phyloP scores from a whole-genome alignment of 306 rosid species.

The Medicago truncatula region DNA sequence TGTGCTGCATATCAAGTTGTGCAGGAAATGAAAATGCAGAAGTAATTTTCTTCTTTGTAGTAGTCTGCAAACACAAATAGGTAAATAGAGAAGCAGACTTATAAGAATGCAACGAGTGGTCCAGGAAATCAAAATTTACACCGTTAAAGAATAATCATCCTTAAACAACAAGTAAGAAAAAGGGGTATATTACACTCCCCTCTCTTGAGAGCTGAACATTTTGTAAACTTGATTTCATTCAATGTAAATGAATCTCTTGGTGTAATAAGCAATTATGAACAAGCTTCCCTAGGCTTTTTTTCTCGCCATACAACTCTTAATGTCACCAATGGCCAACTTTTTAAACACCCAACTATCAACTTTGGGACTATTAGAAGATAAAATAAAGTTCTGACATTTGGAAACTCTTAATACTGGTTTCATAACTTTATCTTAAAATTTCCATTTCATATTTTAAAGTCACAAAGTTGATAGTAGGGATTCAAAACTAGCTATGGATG shows the following conservation, averaged over 20 bases:
- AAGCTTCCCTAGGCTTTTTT: not conserved
- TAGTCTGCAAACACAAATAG: slow-evolving; percentile 73
- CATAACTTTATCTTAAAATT: slow-evolving; percentile 3
- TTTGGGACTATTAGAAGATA: not conserved
- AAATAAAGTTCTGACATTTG: not conserved
- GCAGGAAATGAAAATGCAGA: slow-evolving; percentile 86
- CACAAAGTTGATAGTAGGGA: slow-evolving; percentile 1
- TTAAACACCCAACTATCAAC: slow-evolving; percentile 17
- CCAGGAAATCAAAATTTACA: slow-evolving; percentile 8
- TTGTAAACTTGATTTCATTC: not conserved
- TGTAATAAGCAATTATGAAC: slow-evolving; percentile 1
- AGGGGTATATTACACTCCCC: not conserved
- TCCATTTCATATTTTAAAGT: slow-evolving; percentile 11
- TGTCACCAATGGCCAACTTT: not conserved
- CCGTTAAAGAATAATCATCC: not conserved
- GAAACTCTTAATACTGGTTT: not conserved
- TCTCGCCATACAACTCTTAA: not conserved
- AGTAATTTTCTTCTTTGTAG: slow-evolving; percentile 95
- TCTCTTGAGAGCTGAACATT: not conserved
- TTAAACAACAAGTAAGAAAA: not conserved
- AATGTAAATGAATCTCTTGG: not conserved
- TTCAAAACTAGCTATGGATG: not conserved
- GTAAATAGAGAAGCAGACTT: slow-evolving; percentile 5
- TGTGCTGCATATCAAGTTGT: slow-evolving; percentile 73
- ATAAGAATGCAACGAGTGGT: slow-evolving; percentile 9